Evolutionary conservation across 1,284 basidiomycete genomes (phyloP).

Genomic region (Microbotryomycetes sp.): DNA sequence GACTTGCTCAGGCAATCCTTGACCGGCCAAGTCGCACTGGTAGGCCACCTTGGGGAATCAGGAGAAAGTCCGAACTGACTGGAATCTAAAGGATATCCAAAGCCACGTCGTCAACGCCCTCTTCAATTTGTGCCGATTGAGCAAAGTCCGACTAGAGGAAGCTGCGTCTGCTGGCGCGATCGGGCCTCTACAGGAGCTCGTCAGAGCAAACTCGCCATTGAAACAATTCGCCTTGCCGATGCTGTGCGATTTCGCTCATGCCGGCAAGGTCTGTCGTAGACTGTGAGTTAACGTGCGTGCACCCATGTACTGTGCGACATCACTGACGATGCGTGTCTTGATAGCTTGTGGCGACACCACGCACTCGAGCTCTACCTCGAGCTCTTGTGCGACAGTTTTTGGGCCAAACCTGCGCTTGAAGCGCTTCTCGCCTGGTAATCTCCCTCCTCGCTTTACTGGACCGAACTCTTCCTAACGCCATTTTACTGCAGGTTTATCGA

Average conservation of each 20-base stretch:
- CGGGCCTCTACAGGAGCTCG: slow-evolving; percentile 78
- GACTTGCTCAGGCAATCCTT: slow-evolving; percentile 73
- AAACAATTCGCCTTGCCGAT: slow-evolving; percentile 96
- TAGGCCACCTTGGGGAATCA: slow-evolving; percentile 43
- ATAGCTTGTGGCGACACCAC: slow-evolving; percentile 38
- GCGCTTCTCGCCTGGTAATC: slow-evolving; percentile 79
- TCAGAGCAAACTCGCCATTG: slow-evolving; percentile 76
- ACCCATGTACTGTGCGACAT: neutral
- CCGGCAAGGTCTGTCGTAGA: slow-evolving; percentile 80
- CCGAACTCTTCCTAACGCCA: neutral
- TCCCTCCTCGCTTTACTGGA: neutral
- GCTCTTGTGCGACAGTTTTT: slow-evolving; percentile 85
- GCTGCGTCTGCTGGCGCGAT: slow-evolving; percentile 92
- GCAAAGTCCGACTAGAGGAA: slow-evolving; percentile 90
- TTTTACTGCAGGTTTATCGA: slow-evolving; percentile 68
- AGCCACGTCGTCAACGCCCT: slow-evolving; percentile 91
- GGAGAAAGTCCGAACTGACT: neutral
- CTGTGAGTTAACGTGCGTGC: slow-evolving; percentile 45
- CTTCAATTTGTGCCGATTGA: slow-evolving; percentile 88
- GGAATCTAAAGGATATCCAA: slow-evolving; percentile 67
- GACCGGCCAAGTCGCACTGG: slow-evolving; percentile 69
- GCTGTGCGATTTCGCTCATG: slow-evolving; percentile 86
- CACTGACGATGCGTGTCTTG: no score
- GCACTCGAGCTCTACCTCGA: slow-evolving; percentile 61
- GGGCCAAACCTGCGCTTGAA: slow-evolving; percentile 88